Evolutionary conservation across 2,329 filamentous ascomycete species (phyloP).

Genomic region (Nigrospora oryzae): DNA sequence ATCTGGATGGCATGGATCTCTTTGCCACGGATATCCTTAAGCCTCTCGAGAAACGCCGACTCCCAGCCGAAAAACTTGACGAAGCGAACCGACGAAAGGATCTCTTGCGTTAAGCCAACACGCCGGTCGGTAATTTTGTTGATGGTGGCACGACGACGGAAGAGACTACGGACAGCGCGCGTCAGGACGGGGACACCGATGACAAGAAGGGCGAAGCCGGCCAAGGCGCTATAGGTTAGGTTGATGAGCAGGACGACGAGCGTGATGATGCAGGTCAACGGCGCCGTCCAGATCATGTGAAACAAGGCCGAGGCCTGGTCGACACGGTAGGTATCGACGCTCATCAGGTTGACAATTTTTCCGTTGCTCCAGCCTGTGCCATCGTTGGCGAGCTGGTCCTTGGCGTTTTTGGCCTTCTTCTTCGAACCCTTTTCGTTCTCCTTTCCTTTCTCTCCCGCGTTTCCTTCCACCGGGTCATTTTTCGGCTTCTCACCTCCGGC

Average conservation of each 20-base stretch:
- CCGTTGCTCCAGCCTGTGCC: constrained; percentile 87
- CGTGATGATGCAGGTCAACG: constrained; percentile 69
- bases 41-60: constrained; percentile 69
- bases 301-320: constrained; percentile 84
- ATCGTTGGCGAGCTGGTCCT: constrained; percentile 39
- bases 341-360: constrained; percentile 87
- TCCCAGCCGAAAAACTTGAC: constrained; percentile 99
- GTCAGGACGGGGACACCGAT: constrained; percentile 72
- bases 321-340: constrained; percentile 86
- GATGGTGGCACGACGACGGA: constrained; percentile 67
- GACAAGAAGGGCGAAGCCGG: constrained; percentile 77
- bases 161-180: constrained; percentile 66
- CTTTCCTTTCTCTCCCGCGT: constrained; percentile 33
- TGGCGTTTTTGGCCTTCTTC: constrained; percentile 29
- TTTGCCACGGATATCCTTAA: constrained; percentile 62
- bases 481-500: constrained; percentile 55
- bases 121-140: constrained; percentile 93
- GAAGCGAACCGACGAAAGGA: constrained; percentile 82
- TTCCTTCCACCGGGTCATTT: constrained; percentile 29
- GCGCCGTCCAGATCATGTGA: constrained; percentile 85
- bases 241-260: constrained; percentile 78
- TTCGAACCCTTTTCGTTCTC: constrained; percentile 37
- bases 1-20: constrained; percentile 83
- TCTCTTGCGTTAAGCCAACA: constrained; percentile 86
- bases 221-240: constrained; percentile 79